phyloP scores from a whole-genome alignment of 2,329 filamentous ascomycete genomes.

The Pseudogymnoascus sp. region DNA sequence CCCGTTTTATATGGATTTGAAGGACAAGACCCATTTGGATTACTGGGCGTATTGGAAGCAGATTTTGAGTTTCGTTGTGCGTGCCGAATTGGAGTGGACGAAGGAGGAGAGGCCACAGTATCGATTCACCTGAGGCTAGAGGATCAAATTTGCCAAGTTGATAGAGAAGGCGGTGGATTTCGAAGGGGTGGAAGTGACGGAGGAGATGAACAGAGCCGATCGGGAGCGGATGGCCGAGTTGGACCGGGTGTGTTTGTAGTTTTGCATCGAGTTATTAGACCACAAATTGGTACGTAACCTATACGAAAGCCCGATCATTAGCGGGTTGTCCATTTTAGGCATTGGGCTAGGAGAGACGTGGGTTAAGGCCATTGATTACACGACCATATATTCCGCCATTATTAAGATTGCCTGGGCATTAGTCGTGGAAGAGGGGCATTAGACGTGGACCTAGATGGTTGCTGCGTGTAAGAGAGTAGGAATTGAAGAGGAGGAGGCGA shows the following conservation, averaged over 20 bases:
- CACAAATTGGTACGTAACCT: not conserved
- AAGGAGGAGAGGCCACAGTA: not conserved
- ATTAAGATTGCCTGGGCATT: not conserved
- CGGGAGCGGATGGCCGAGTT: not conserved
- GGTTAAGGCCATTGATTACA: not conserved
- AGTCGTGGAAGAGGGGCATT: not conserved
- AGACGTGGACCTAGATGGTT: not conserved
- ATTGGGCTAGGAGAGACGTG: not conserved
- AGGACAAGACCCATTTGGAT: not conserved
- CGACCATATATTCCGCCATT: not conserved
- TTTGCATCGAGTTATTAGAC: conserved; percentile 3
- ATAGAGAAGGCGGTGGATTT: not conserved
- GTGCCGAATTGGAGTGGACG: not conserved
- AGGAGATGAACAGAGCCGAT: not conserved
- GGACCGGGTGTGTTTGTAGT: not conserved
- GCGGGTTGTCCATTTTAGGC: not conserved
- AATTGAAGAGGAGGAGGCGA: not conserved
- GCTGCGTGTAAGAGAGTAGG: not conserved
- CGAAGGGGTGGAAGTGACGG: not conserved
- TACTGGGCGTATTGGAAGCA: not conserved
- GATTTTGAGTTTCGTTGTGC: not conserved
- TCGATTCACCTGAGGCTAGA: not conserved
- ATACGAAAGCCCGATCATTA: not conserved
- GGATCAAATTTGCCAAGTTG: not conserved
- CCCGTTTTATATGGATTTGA: not conserved